Evolutionary conservation across 2,329 filamentous ascomycete species (phyloP).

Genomic region (Ceratocystis destructans): DNA sequence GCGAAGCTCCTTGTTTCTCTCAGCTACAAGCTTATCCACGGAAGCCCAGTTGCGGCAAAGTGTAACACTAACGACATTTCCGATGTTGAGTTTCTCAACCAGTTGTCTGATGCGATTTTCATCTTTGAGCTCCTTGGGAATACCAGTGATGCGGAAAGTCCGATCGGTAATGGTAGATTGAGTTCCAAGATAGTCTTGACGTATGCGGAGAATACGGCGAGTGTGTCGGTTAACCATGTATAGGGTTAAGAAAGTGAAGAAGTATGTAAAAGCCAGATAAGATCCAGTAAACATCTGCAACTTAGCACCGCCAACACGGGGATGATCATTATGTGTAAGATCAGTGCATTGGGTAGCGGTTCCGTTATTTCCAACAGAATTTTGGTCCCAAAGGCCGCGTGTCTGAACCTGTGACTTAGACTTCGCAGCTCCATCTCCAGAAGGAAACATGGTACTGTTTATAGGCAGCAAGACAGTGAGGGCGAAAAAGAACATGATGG

Average conservation of each 20-base stretch:
- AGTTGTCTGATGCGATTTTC: slow-evolving; percentile 76
- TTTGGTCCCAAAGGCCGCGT: not conserved
- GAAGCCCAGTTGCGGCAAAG: slow-evolving; percentile 77
- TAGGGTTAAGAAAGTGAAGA: slow-evolving; percentile 71
- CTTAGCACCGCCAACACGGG: slow-evolving; percentile 18
- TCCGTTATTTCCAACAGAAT: slow-evolving; percentile 16
- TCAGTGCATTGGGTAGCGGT: slow-evolving; percentile 21
- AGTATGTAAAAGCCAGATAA: slow-evolving; percentile 86
- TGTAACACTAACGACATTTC: slow-evolving; percentile 75
- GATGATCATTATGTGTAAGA: slow-evolving; percentile 23
- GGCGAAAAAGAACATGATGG: slow-evolving; percentile 68
- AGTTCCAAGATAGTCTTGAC: slow-evolving; percentile 82
- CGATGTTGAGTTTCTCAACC: slow-evolving; percentile 77
- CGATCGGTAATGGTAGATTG: slow-evolving; percentile 94
- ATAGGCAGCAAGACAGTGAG: slow-evolving; percentile 71
- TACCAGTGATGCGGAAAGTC: slow-evolving; percentile 81
- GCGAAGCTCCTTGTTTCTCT: slow-evolving; percentile 51
- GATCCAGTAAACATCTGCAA: slow-evolving; percentile 60
- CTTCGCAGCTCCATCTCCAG: slow-evolving; percentile 8
- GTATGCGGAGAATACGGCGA: slow-evolving; percentile 65
- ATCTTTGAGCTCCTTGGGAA: slow-evolving; percentile 63
- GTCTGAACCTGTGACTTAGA: slow-evolving; percentile 7
- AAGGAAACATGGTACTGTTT: slow-evolving; percentile 49
- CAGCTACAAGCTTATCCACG: slow-evolving; percentile 58
- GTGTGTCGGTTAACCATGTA: slow-evolving; percentile 78